Evolutionary conservation across 495 filamentous ascomycete species (phyloP).

Genomic region (Opeltia flavorubescens): DNA sequence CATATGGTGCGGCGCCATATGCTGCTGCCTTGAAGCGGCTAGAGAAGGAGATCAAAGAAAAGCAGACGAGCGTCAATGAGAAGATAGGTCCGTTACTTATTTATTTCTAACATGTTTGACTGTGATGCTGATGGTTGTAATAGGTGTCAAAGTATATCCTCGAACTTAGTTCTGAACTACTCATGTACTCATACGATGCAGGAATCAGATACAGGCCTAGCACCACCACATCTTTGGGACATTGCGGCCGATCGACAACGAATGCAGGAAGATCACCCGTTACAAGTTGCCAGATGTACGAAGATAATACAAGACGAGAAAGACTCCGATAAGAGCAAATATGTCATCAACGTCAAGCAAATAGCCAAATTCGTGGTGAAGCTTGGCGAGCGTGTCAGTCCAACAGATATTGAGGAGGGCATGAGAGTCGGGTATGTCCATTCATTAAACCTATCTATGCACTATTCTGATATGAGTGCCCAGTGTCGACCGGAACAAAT

Average conservation of each 20-base stretch:
- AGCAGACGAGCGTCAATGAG: conserved; percentile 90
- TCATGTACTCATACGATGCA: conserved; percentile 25
- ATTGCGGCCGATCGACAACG: conserved; percentile 93
- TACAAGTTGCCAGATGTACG: conserved; percentile 95
- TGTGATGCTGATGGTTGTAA: conserved; percentile 3
- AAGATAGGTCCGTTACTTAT: conserved; percentile 54
- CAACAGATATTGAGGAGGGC: conserved; percentile 97
- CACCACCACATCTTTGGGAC: conserved; percentile 97
- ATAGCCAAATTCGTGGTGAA: conserved; percentile 99
- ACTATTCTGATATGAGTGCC: conserved; percentile 9
- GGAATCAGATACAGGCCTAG: conserved; percentile 97
- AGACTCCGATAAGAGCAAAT: conserved; percentile 96
- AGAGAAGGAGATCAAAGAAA: conserved; percentile 96
- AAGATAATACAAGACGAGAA: conserved; percentile 98
- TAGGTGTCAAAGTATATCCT: conserved; percentile 46
- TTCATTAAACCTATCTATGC: background rate
- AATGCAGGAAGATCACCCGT: conserved; percentile 93
- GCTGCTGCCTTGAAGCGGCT: conserved; percentile 83
- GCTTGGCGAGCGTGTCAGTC: conserved; percentile 89
- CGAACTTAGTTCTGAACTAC: background rate
- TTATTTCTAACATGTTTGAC: background rate
- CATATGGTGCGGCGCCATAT: conserved; percentile 94
- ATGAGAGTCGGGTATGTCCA: conserved; percentile 76
- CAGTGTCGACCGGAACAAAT: conserved; percentile 94
- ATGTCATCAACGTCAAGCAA: conserved; percentile 99